Conservation (phyloP, 805 yeast species). For the Cyberlindnera subsufficiens region DNA sequence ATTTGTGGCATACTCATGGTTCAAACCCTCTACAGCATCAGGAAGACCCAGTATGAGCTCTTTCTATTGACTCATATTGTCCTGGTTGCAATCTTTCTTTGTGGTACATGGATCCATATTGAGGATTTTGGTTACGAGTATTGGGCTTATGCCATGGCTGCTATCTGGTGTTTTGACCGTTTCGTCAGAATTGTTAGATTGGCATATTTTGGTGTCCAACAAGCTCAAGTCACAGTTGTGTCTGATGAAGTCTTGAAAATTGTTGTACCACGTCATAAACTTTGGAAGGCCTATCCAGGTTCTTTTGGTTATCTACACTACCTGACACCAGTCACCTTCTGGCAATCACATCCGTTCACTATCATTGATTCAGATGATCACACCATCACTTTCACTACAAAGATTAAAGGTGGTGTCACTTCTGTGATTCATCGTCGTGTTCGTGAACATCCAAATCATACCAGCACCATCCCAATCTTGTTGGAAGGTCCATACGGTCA, state of each 20-base stretch:
- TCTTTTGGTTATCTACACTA: slow-evolving; percentile 55
- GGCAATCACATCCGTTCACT: slow-evolving; percentile 77
- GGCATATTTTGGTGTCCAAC: slow-evolving; percentile 18
- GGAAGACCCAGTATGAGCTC: slow-evolving; percentile 53
- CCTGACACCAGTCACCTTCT: slow-evolving; percentile 43
- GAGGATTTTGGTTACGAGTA: slow-evolving; percentile 42
- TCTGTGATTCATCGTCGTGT: slow-evolving; percentile 22
- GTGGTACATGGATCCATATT: slow-evolving; percentile 55
- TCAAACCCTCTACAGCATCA: slow-evolving; percentile 32
- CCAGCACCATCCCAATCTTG: slow-evolving; percentile 27
- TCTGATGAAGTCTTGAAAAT: slow-evolving; percentile 40
- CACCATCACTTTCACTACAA: slow-evolving; percentile 39
- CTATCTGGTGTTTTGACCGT: slow-evolving; percentile 50
- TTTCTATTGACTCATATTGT: slow-evolving; percentile 53
- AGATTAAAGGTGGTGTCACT: slow-evolving; percentile 51
- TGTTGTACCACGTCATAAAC: slow-evolving; percentile 34
- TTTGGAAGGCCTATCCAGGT: slow-evolving; percentile 51
- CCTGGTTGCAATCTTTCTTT: slow-evolving; percentile 46
- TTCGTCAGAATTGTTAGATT: slow-evolving; percentile 31
- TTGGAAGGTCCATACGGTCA: slow-evolving; percentile 67
- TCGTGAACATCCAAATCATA: slow-evolving; percentile 22
- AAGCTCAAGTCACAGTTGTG: slow-evolving; percentile 20
- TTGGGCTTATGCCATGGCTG: slow-evolving; percentile 28
- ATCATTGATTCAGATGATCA: slow-evolving; percentile 36
- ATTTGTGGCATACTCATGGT: slow-evolving; percentile 7